Base-by-base conservation (phyloP, 1,139 yeast species). In the Sugiyamaella pinicola region DNA sequence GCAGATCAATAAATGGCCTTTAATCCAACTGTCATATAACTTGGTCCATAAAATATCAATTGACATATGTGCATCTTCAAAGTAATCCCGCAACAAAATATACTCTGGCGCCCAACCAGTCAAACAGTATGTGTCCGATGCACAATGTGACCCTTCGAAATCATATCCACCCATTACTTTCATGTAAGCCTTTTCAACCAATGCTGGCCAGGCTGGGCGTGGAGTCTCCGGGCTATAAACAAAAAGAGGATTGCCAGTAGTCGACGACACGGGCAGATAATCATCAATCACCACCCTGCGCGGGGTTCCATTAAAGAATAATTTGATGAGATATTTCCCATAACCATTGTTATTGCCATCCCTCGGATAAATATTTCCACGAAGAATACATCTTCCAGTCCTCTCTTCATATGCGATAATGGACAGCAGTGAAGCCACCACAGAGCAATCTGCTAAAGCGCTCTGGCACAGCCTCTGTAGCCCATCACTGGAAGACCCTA, bases 41-140 rank as follows among this genome's bases (percentile, higher is more conserved):
- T 66, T 62, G 15, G 68, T 62, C 78, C 79, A 76, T 8, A 76
- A 68, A 0, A 58, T 58, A 12, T 61, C 66, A 39, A 71, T 40
- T 2, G 64, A 53, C 7, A 56, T 69, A n/a, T 41, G 29, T 3
- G 54, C 15, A 10, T 40, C 35, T 22, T 67, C 62, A 15, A 63
- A 51, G 40, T 57, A 62, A 3, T 64, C 68, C 5, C 62, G 62
- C 2, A 80, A 64, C 5, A 74, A 61, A 1, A 79, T 60, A 35
- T 82, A 80, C 58, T 87, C 90, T 0, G 96, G 96, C 2, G 85
- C 66, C 85, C 88, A 89, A 0, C 91, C 90, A 3, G 83, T 75
- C 6, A 89, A 60, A 47, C 81, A 70, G 61, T 72, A 87, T 0
- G 87, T 79, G 62, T 87, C 96, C n/a, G 78, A 73, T 1, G 89